Evolutionary conservation across 768 basidiomycete species (phyloP).

Genomic region (Hysterangium stoloniferum): DNA sequence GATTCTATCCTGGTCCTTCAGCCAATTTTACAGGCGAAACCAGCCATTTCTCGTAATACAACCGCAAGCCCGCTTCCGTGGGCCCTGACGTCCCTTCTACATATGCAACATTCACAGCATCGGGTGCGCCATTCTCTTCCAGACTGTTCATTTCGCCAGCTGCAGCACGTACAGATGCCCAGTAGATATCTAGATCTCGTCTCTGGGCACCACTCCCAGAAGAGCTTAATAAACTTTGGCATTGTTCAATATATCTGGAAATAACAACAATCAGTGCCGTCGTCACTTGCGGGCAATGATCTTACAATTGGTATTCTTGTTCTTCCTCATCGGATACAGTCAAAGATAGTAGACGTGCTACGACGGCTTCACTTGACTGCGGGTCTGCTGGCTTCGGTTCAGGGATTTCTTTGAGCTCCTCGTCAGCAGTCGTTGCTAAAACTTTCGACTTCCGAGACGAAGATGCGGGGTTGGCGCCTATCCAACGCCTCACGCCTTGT

Average conservation of each 20-base stretch:
- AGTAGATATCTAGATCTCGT: slow-evolving; percentile 52
- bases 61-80: slow-evolving; percentile 24
- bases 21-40: too few relatives aligned
- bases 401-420: slow-evolving; percentile 25
- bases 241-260: slow-evolving; percentile 66
- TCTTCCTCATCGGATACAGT: slow-evolving; percentile 56
- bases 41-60: slow-evolving; percentile 42
- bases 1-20: too few relatives aligned
- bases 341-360: slow-evolving; percentile 51
- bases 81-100: slow-evolving; percentile 15
- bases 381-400: slow-evolving; percentile 24
- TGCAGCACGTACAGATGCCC: slow-evolving; percentile 41
- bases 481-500: slow-evolving; percentile 74
- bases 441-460: slow-evolving; percentile 33
- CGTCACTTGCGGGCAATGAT: background rate
- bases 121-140: slow-evolving; percentile 8
- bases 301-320: slow-evolving; percentile 66
- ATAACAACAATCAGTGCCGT: slow-evolving; percentile 3
- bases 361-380: slow-evolving; percentile 51
- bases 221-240: slow-evolving; percentile 53
- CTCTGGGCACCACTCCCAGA: slow-evolving; percentile 46
- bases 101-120: slow-evolving; percentile 16
- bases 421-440: slow-evolving; percentile 30
- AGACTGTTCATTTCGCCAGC: slow-evolving; percentile 23
- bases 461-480: slow-evolving; percentile 44